phyloP scores from a whole-genome alignment of 805 yeast genomes.

The Starmerella stellata region DNA sequence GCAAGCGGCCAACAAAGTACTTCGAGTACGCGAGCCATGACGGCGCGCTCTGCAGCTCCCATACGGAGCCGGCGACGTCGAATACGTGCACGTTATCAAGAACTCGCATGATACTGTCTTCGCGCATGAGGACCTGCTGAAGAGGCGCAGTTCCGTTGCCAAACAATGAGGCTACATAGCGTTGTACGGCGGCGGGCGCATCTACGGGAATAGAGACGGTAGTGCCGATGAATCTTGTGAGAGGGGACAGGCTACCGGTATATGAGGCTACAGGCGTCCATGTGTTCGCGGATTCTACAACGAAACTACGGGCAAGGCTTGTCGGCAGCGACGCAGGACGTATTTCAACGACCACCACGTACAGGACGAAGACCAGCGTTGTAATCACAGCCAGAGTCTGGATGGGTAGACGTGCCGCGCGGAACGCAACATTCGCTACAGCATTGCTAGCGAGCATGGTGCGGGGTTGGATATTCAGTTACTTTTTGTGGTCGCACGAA shows the following conservation, averaged over 20 bases:
- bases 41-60: constrained; percentile 26
- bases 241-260: not conserved
- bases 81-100: constrained; percentile 8
- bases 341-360: constrained; percentile 38
- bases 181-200: constrained; percentile 5
- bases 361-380: constrained; percentile 60
- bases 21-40: constrained; percentile 24
- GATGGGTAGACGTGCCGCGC: constrained; percentile 67
- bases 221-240: constrained; percentile 15
- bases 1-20: constrained; percentile 21
- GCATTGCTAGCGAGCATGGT: constrained; percentile 2
- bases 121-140: constrained; percentile 4
- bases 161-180: constrained; percentile 1
- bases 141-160: not conserved
- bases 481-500: too few relatives aligned
- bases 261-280: constrained; percentile 10
- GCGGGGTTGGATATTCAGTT: not conserved
- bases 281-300: constrained; percentile 5
- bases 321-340: constrained; percentile 19
- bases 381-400: constrained; percentile 62
- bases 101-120: constrained; percentile 1
- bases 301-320: constrained; percentile 15
- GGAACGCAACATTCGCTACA: constrained; percentile 30
- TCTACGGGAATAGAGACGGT: constrained; percentile 10
- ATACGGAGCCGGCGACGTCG: constrained; percentile 23